Base-by-base conservation (phyloP, 495 filamentous ascomycete genomes). In the Aspergillus sclerotiicarbonarius region DNA sequence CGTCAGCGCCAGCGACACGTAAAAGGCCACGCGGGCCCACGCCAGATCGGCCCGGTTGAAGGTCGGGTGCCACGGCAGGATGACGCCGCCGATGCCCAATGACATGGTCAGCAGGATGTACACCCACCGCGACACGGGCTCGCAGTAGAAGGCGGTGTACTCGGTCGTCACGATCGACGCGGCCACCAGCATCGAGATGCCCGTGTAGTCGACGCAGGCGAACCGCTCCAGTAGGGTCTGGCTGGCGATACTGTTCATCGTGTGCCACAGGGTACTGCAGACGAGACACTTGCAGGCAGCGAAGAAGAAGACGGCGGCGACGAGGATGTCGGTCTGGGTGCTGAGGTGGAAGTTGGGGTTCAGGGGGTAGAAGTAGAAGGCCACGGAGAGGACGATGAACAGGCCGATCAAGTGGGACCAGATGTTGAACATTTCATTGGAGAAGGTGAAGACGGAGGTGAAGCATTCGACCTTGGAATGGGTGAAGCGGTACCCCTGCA, bases 131-230 rank as follows among this genome's bases (percentile, higher is more conserved):
- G 87, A 90, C 33, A 87, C 68, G 7, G 94, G 93, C 61, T 99
- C 95, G 73, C 93, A 96, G 71, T 99, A 98, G 74, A 99, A 98
- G 35, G 93, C 94, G 5, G 95, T 96, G 74, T 97, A 98, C 70
- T 99, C 94, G 53, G 90, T 96, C 4, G 94, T 96, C 84, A 98
- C 92, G 74, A 99, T 98, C 43, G 91, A 96, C 20, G 94, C 90
- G 8, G 94, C 95, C 46, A 99, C 93, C 20, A 99, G 84, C 53
- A 99, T 79, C 3, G 93, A 97, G 62, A 99, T 99, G 29, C 95
- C 95, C 0, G 92, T 97, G 73, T 99, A 99, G 69, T 99, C 94
- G 44, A 99, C 92, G 71, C 94, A 99, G 39, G 95, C 95, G 63
- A 98, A 97, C 54, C 91, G 87, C 67, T 96, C 94, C 82, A 99